Evolutionary conservation across 768 basidiomycete species (phyloP).

Genomic region (Kockovaella imperatae): DNA sequence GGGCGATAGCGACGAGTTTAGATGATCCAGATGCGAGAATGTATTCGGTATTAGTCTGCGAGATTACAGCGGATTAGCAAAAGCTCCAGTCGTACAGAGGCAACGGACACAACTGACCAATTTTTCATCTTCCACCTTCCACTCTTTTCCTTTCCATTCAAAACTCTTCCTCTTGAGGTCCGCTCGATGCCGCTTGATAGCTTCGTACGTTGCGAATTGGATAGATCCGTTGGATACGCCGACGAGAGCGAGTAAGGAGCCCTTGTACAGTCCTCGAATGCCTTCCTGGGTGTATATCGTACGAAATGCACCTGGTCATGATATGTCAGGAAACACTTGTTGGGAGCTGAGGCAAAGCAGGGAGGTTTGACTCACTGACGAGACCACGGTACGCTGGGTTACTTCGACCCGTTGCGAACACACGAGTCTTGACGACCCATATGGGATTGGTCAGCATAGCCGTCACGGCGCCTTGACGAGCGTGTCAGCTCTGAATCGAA

Average conservation of each 20-base stretch:
- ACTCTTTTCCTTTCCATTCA: slow-evolving; percentile 56
- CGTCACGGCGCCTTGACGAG: slow-evolving; percentile 83
- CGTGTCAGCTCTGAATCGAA: background rate
- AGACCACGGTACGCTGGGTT: slow-evolving; percentile 73
- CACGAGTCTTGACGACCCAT: slow-evolving; percentile 95
- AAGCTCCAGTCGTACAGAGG: background rate
- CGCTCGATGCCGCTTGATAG: slow-evolving; percentile 84
- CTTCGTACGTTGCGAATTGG: slow-evolving; percentile 93
- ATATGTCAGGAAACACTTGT: background rate
- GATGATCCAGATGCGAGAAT: slow-evolving; percentile 85
- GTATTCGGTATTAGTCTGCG: slow-evolving; percentile 66
- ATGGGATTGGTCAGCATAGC: slow-evolving; percentile 93
- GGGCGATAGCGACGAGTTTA: slow-evolving; percentile 70
- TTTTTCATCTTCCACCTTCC: slow-evolving; percentile 70
- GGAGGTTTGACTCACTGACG: slow-evolving; percentile 57
- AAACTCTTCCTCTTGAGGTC: slow-evolving; percentile 58
- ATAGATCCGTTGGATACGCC: slow-evolving; percentile 91
- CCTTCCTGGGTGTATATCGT: slow-evolving; percentile 70
- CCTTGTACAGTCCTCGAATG: slow-evolving; percentile 69
- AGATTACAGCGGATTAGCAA: slow-evolving; percentile 50
- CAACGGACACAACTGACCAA: slow-evolving; percentile 55
- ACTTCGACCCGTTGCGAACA: slow-evolving; percentile 72
- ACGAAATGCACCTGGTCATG: slow-evolving; percentile 68
- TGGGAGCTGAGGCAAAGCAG: slow-evolving; percentile 10
- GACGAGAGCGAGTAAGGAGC: slow-evolving; percentile 76